Conservation (phyloP, 2,329 filamentous ascomycete species). For the Metarhizium anisopliae region DNA sequence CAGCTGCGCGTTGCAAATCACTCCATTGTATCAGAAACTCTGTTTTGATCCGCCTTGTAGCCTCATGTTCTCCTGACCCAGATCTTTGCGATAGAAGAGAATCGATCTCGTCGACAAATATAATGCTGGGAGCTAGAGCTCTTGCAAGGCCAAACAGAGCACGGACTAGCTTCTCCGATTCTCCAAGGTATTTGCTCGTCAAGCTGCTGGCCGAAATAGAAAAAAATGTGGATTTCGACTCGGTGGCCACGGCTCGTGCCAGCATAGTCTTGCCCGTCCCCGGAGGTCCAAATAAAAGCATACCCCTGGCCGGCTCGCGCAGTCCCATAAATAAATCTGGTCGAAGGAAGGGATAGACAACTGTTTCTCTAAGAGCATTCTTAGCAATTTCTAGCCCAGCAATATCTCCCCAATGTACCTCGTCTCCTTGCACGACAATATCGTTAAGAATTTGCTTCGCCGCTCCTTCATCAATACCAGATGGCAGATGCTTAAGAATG, state of each 20-base stretch:
- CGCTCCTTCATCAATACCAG: slow-evolving; percentile 71
- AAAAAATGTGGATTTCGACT: slow-evolving; percentile 92
- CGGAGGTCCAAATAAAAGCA: slow-evolving; percentile 92
- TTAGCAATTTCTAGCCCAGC: slow-evolving; percentile 88
- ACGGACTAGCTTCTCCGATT: slow-evolving; percentile 91
- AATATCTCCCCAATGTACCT: slow-evolving; percentile 91
- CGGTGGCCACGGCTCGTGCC: slow-evolving; percentile 81
- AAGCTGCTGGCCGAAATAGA: slow-evolving; percentile 91
- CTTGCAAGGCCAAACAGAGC: slow-evolving; percentile 89
- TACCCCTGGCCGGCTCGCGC: slow-evolving; percentile 85
- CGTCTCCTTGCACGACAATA: slow-evolving; percentile 87
- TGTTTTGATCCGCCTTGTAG: slow-evolving; percentile 88
- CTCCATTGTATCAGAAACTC: slow-evolving; percentile 98
- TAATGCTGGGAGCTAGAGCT: slow-evolving; percentile 83
- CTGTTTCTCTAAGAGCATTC: slow-evolving; percentile 83
- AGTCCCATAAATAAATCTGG: slow-evolving; percentile 95
- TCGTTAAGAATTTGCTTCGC: slow-evolving; percentile 93
- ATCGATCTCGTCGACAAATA: slow-evolving; percentile 98
- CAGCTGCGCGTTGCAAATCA: slow-evolving; percentile 83
- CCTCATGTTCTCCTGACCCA: slow-evolving; percentile 82
- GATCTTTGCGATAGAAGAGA: slow-evolving; percentile 79
- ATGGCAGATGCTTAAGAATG: slow-evolving; percentile 69
- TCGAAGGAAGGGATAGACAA: slow-evolving; percentile 92
- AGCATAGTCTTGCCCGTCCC: slow-evolving; percentile 99
- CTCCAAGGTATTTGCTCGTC: slow-evolving; percentile 91